Evolutionary conservation across 2,329 filamentous ascomycete genomes (phyloP).

Genomic region (Sclerotinia sclerotiorum): DNA sequence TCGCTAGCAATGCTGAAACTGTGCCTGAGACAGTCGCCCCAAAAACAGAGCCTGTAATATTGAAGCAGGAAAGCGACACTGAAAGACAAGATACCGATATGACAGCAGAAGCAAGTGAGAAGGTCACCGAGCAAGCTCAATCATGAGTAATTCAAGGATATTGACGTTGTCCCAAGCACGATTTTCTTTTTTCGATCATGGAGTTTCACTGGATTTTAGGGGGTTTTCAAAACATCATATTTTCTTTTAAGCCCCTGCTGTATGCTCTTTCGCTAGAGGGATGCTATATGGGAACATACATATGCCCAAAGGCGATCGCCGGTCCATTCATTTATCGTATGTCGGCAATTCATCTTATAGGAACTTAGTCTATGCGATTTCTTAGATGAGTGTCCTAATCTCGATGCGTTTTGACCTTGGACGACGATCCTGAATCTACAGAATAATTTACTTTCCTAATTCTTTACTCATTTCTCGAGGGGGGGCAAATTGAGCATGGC

Average conservation of each 20-base stretch:
- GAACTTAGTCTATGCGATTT: neutral
- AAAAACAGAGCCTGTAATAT: slow-evolving; percentile 38
- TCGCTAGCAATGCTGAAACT: slow-evolving; percentile 21
- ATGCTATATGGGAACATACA: neutral
- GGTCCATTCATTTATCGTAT: neutral
- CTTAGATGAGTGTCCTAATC: neutral
- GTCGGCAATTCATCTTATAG: neutral
- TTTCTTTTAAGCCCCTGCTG: neutral
- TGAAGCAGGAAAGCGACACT: slow-evolving; percentile 40
- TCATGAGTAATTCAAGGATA: slow-evolving; percentile 13
- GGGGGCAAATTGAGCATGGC: slow-evolving; percentile 28
- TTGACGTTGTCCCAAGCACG: neutral
- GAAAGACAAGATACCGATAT: slow-evolving; percentile 38
- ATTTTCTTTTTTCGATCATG: neutral
- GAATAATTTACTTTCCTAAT: slow-evolving; percentile 9
- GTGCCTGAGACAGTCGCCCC: slow-evolving; percentile 38
- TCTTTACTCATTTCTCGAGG: neutral
- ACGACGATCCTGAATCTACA: neutral
- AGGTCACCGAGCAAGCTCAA: slow-evolving; percentile 22
- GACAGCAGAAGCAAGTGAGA: slow-evolving; percentile 30
- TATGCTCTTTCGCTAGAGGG: neutral
- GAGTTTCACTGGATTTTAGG: slow-evolving; percentile 14
- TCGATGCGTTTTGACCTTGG: neutral
- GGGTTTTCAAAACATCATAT: neutral
- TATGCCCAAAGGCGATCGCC: neutral